Percentiles rank a stretch among this genome's conserved stretches.
Evolutionary conservation across 805 yeast genomes (phyloP).

Genomic region (Alloascoidea africana): DNA sequence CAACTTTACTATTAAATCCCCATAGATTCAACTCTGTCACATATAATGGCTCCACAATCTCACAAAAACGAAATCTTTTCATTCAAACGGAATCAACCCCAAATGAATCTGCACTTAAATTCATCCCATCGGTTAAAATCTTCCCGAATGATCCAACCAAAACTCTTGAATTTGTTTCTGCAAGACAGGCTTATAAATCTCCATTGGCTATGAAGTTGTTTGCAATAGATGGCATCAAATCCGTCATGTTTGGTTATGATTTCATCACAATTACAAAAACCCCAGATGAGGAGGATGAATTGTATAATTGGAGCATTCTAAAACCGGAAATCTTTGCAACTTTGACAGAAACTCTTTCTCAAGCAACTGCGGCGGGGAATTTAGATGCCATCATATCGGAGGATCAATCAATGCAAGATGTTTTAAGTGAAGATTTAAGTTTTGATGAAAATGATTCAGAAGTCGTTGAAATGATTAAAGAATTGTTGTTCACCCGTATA

Average conservation of each 20-base stretch:
- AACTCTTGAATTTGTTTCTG: conserved; percentile 43
- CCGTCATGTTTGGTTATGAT: conserved; percentile 49
- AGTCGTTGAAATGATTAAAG: conserved; percentile 50
- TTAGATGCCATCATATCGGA: neutral
- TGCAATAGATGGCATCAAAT: conserved; percentile 44
- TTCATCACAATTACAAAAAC: conserved; percentile 49
- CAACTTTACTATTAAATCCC: too few species aligned
- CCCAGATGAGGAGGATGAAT: neutral
- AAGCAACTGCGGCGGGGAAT: conserved; percentile 10
- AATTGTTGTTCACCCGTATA: conserved; percentile 51
- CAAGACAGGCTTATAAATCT: conserved; percentile 43
- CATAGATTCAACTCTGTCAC: too few species aligned
- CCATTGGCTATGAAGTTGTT: conserved; percentile 48
- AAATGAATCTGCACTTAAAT: conserved; percentile 53
- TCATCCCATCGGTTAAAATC: conserved; percentile 43
- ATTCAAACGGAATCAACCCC: conserved; percentile 60
- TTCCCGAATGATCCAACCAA: conserved; percentile 27
- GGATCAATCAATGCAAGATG: neutral
- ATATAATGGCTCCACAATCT: too few species aligned
- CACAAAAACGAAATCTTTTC: too few species aligned
- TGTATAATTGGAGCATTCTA: conserved; percentile 34
- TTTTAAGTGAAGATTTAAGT: conserved; percentile 21
- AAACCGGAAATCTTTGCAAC: conserved; percentile 47
- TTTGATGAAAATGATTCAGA: conserved; percentile 52
- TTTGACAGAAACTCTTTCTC: conserved; percentile 16